Percentiles rank a stretch among this genome's conserved stretches.
Evolutionary conservation across 768 basidiomycete species (phyloP).

Genomic region (Boletus fagicola): DNA sequence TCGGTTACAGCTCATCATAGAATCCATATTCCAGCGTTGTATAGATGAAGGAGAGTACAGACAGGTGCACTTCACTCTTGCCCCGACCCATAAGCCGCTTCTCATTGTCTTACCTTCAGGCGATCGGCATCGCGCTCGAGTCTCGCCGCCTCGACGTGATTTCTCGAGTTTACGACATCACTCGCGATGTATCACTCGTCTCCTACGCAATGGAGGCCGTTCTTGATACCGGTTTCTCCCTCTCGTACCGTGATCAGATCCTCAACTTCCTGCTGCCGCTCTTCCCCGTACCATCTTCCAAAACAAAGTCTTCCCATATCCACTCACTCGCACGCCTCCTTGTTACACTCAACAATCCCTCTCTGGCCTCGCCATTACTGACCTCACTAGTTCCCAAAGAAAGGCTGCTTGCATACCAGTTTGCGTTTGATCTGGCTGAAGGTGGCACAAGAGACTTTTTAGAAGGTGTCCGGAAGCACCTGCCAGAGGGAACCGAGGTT

Average conservation of each 20-base stretch:
- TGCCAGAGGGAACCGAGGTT: constrained; percentile 70
- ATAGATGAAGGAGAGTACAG: constrained; percentile 88
- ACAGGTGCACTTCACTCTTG: constrained; percentile 52
- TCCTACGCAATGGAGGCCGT: constrained; percentile 92
- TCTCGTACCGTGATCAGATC: constrained; percentile 81
- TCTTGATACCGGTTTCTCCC: constrained; percentile 84
- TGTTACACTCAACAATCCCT: constrained; percentile 82
- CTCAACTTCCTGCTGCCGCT: constrained; percentile 79
- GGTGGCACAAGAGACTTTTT: constrained; percentile 93
- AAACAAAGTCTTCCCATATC: constrained; percentile 72
- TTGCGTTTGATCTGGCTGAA: constrained; percentile 94
- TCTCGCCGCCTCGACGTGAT: constrained; percentile 87
- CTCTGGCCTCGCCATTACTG: constrained; percentile 72
- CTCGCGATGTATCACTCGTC: constrained; percentile 74
- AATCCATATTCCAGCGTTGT: constrained; percentile 83
- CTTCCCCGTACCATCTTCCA: constrained; percentile 73
- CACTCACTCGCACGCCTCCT: constrained; percentile 85
- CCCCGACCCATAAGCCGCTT: background rate
- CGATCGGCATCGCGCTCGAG: constrained; percentile 93
- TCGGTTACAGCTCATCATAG: constrained; percentile 79
- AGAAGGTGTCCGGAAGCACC: constrained; percentile 63
- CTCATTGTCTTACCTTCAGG: constrained; percentile 44
- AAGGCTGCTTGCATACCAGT: constrained; percentile 83
- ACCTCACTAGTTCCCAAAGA: constrained; percentile 68
- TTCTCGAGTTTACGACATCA: constrained; percentile 67